These are phyloP conservation scores for Coemansia sp. DNA, from an alignment of 192 early-diverging fungal species.

Conservation along the genomic window DNA sequence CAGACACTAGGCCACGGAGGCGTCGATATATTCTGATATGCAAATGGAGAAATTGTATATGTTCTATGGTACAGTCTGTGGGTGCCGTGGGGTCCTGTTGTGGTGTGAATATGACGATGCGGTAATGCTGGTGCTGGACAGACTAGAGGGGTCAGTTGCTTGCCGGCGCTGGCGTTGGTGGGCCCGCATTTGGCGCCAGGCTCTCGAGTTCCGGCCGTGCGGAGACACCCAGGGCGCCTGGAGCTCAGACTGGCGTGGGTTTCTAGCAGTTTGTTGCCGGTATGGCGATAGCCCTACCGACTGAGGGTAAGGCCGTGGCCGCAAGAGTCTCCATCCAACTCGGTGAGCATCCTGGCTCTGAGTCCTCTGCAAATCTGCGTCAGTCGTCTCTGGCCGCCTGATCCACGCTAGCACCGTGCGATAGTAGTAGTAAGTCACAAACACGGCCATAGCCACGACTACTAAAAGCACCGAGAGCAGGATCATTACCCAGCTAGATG, in stretches of 20 bases:
- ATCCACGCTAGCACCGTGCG: conserved; percentile 41
- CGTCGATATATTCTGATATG: too few species aligned
- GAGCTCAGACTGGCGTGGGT: background rate
- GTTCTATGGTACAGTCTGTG: background rate
- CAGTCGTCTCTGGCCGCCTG: conserved; percentile 29
- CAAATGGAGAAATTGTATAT: too few species aligned
- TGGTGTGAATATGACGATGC: conserved; percentile 1
- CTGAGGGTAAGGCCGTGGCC: background rate
- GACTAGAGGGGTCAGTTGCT: background rate
- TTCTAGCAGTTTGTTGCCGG: conserved; percentile 1
- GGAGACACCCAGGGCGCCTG: conserved; percentile 35
- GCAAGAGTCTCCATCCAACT: conserved; percentile 18
- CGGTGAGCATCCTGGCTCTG: conserved; percentile 6
- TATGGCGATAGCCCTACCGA: conserved; percentile 1
- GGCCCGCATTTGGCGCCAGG: conserved; percentile 47
- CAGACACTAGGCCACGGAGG: too few species aligned
- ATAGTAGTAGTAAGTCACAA: conserved; percentile 52
- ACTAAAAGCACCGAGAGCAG: conserved; percentile 49
- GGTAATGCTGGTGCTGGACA: background rate
- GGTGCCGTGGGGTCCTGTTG: background rate
- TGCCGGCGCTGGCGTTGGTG: conserved; percentile 19
- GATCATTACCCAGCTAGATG: conserved; percentile 56
- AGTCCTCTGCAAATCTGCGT: conserved; percentile 24
- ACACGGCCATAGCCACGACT: conserved; percentile 30
- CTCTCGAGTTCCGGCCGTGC: conserved; percentile 36